Conservation (phyloP, 768 basidiomycete species). For the Pleurotus cornucopiae region DNA sequence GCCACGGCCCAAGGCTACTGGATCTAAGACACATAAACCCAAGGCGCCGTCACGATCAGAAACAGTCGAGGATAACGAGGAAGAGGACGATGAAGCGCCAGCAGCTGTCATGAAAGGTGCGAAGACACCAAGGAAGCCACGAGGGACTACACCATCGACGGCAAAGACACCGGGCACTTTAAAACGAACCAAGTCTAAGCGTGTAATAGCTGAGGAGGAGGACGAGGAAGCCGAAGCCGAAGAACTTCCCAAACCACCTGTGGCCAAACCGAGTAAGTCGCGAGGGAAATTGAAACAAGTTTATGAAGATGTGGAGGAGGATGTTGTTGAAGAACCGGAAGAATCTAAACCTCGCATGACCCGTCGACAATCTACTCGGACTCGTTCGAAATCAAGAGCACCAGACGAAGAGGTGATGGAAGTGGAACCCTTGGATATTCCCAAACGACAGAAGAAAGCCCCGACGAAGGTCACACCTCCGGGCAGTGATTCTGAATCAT, state of each 20-base stretch:
- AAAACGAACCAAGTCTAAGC: slow-evolving; percentile 7
- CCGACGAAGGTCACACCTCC: background rate
- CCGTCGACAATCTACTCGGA: slow-evolving; percentile 14
- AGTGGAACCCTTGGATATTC: background rate
- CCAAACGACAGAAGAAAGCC: slow-evolving; percentile 1
- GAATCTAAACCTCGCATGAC: slow-evolving; percentile 2
- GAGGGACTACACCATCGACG: background rate
- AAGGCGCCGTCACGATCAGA: slow-evolving; percentile 6
- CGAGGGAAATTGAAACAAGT: slow-evolving; percentile 11
- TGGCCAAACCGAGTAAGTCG: slow-evolving; percentile 8
- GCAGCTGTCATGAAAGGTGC: slow-evolving; percentile 5
- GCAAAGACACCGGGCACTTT: slow-evolving; percentile 2
- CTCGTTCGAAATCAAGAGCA: slow-evolving; percentile 15
- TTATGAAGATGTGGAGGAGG: slow-evolving; percentile 19
- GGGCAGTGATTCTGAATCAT: slow-evolving; percentile 9
- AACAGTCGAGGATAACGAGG: background rate
- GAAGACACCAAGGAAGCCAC: slow-evolving; percentile 2
- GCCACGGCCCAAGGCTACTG: background rate
- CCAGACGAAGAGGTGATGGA: background rate
- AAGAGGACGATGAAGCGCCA: background rate
- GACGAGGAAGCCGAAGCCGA: slow-evolving; percentile 11
- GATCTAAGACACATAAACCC: slow-evolving; percentile 1
- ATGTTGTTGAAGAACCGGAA: background rate
- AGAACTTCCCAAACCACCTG: slow-evolving; percentile 11
- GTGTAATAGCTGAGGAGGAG: slow-evolving; percentile 9